phyloP scores from a whole-genome alignment of 441 rosid species.

The Populus trichocarpa region DNA sequence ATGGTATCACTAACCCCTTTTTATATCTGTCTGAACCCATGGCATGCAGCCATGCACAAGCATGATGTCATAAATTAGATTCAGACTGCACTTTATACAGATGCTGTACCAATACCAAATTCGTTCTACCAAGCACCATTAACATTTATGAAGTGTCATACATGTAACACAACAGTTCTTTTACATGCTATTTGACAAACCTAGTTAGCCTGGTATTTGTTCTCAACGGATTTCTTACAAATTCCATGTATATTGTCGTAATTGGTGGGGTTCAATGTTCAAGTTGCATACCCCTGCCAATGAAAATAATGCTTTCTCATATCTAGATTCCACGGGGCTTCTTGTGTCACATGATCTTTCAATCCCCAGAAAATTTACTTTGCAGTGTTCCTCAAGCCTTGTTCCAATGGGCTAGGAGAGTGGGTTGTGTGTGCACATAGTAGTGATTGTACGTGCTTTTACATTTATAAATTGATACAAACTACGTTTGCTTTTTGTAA shows the following conservation, averaged over 20 bases:
- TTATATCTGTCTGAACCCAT: background rate
- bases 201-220: background rate
- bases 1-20: conserved; percentile 47
- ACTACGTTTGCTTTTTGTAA: background rate
- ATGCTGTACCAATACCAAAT: background rate
- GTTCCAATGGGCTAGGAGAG: background rate
- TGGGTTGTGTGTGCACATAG: background rate
- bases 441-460: background rate
- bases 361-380: background rate
- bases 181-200: no score
- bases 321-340: background rate
- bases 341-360: background rate
- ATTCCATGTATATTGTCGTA: background rate
- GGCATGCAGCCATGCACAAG: background rate
- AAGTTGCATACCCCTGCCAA: background rate
- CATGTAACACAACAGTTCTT: background rate
- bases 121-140: background rate
- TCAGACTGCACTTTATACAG: background rate
- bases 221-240: background rate
- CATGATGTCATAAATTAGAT: background rate
- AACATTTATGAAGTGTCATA: background rate
- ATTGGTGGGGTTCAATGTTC: background rate
- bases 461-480: background rate
- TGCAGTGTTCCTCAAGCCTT: no score
- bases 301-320: background rate